Percentiles rank a stretch among this genome's conserved stretches.
Conservation (phyloP, 495 filamentous ascomycete genomes). For the Penicillium soppii region DNA sequence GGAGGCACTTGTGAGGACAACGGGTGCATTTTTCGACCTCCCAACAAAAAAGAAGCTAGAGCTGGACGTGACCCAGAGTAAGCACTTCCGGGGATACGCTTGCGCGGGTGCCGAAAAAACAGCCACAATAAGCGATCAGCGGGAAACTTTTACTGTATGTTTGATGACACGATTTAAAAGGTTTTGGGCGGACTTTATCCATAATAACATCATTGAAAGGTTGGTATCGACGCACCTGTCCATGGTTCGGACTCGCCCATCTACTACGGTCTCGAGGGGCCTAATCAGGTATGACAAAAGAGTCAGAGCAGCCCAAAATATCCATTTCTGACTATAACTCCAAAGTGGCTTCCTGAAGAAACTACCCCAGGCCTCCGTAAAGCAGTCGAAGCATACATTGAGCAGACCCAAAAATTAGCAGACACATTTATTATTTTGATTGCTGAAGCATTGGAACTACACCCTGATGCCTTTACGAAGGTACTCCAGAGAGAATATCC, state of each 20-base stretch:
- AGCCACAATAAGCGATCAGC: background rate
- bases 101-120: background rate
- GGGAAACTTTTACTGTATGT: background rate
- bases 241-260: background rate
- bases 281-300: background rate
- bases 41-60: background rate
- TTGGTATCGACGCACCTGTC: background rate
- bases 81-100: background rate
- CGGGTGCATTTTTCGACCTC: background rate
- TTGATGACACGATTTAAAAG: background rate
- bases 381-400: conserved; percentile 70
- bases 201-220: background rate
- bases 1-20: background rate
- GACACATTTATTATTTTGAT: conserved; percentile 73
- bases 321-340: background rate
- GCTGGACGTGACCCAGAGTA: background rate
- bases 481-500: no score
- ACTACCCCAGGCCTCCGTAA: conserved; percentile 67
- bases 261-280: background rate
- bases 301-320: background rate
- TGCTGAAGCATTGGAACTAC: conserved; percentile 77
- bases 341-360: conserved; percentile 72
- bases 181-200: no score
- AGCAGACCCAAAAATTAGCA: conserved; percentile 63
- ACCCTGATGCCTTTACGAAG: conserved; percentile 67